These are phyloP conservation scores for Chaetomium sp. DNA, from an alignment of 2,329 filamentous ascomycete species.

Conservation along the genomic window DNA sequence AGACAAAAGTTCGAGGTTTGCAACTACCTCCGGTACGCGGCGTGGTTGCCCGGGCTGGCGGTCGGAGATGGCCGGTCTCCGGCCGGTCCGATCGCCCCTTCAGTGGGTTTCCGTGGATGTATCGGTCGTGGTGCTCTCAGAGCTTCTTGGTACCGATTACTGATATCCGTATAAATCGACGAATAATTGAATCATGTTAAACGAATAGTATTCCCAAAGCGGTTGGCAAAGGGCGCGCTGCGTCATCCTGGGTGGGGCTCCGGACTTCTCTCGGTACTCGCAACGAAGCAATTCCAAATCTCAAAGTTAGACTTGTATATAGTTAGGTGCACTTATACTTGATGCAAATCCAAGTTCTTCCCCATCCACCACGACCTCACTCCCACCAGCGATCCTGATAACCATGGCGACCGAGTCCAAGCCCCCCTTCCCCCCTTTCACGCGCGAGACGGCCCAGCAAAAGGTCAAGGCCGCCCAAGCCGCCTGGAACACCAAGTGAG, in stretches of 20 bases:
- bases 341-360: not conserved
- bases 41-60: not conserved
- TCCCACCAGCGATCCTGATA: not conserved
- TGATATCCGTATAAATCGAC: too few relatives aligned
- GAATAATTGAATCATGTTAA: not conserved
- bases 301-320: too few relatives aligned
- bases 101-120: not conserved
- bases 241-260: slow-evolving; percentile 7
- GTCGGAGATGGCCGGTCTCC: slow-evolving; percentile 12
- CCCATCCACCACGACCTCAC: not conserved
- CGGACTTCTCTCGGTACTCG: not conserved
- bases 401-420: slow-evolving; percentile 36
- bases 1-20: not conserved
- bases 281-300: not conserved
- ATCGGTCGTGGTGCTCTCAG: not conserved
- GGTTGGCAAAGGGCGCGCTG: slow-evolving; percentile 2
- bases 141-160: too few relatives aligned
- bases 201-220: not conserved
- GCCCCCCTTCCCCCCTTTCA: slow-evolving; percentile 71
- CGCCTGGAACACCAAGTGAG: slow-evolving; percentile 75
- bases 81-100: not conserved
- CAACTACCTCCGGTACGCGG: not conserved
- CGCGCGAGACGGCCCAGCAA: slow-evolving; percentile 64
- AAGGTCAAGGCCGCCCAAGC: slow-evolving; percentile 87
- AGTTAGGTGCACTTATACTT: not conserved